These are phyloP conservation scores for Leccinum longicurvipes DNA, from an alignment of 768 basidiomycete species.

Conservation along the genomic window DNA sequence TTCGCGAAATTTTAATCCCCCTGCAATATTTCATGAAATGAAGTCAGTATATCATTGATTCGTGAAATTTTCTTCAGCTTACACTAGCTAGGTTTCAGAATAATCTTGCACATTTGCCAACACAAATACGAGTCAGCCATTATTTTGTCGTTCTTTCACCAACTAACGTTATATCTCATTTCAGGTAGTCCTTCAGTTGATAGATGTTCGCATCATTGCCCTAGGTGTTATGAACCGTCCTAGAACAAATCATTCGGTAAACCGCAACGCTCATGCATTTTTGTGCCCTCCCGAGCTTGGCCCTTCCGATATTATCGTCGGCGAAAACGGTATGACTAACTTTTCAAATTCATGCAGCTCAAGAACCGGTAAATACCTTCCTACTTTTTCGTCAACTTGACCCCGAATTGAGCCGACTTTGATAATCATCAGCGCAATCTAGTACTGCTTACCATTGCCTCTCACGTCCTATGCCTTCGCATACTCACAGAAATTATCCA, in stretches of 20 bases:
- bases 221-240: conserved; percentile 64
- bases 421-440: conserved; percentile 1
- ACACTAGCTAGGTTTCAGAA: conserved; percentile 54
- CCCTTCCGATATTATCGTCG: conserved; percentile 15
- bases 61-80: not conserved
- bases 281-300: conserved; percentile 68
- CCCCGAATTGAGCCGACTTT: not conserved
- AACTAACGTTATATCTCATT: conserved; percentile 4
- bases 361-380: conserved; percentile 2
- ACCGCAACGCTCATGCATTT: conserved; percentile 64
- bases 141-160: not conserved
- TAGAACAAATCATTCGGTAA: conserved; percentile 52
- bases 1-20: conserved; percentile 66
- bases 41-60: conserved; percentile 47
- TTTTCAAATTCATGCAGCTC: conserved; percentile 5
- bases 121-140: conserved; percentile 56
- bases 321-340: not conserved
- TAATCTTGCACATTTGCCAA: conserved; percentile 64
- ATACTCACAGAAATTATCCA: conserved; percentile 61
- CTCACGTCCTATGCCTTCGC: conserved; percentile 54
- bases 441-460: conserved; percentile 40
- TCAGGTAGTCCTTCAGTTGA: conserved; percentile 66
- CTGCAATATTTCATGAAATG: conserved; percentile 67
- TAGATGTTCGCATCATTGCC: conserved; percentile 70
- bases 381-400: not conserved